Base-by-base conservation (phyloP, 2,329 filamentous ascomycete genomes). In the Sclerotinia glacialis region DNA sequence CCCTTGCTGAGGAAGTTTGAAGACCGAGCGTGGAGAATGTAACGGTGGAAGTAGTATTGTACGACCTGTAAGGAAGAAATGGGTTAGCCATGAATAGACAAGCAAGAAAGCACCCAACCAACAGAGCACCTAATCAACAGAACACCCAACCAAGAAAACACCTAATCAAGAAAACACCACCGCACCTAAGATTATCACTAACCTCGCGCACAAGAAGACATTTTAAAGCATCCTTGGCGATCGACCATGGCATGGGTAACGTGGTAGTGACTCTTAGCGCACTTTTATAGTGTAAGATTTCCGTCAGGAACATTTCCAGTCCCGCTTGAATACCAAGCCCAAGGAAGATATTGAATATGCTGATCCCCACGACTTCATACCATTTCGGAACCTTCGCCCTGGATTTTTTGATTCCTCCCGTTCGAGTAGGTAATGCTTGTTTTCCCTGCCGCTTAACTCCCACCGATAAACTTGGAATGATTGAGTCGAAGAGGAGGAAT, bases 21-120 rank as follows among this genome's bases (percentile, higher is more conserved):
- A 0, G 76, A 71, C 74, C 77, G 31, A 70, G 75, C 53, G 78
- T 96, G 92, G 11, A 97, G 83, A 34, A 89, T 67, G 74, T 85
- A 84, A 62, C 90, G 87, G 78, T 96, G 92, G 71, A 92, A 82
- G 72, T 86, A 83, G 76, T 96, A 97, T 67, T 87, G 85, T 14
- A 93, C 75, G 8, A 86, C 73, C 79, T 91, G 28, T 21, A 66
- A 21, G 3, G 23, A 66, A n/a, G n/a, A 50, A 53, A 49, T 42
- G 50, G 12, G 59, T 44, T 44, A 47, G 52, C 54, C 23, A 59
- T 49, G 14, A 8, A 2, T 64, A 28, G n/a, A 23, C 37, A 21
- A 47, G 26, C 42, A 44, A 40, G 23, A 9, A 54, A 28, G 5
- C 28, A 12, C 18, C n/a, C 12, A 37, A 12, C n/a, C n/a, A n/a